phyloP scores from a whole-genome alignment of 139 green algal species.

The Ulvella scutata region DNA sequence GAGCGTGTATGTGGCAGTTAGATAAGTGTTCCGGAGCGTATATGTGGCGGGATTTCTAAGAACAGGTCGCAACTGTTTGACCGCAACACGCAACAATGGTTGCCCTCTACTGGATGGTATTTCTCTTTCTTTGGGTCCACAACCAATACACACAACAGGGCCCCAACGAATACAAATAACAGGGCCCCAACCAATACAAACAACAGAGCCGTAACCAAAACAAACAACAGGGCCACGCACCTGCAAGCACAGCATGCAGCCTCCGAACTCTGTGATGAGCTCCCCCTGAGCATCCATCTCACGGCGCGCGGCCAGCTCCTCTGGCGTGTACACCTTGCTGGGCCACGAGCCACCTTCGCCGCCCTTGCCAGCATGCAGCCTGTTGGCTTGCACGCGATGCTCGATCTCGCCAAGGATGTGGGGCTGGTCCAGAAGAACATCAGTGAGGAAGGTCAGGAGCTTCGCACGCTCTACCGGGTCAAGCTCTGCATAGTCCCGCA shows the following conservation, averaged over 20 bases:
- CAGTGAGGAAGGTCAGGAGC: neutral
- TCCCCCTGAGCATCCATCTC: neutral
- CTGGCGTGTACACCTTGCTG: neutral
- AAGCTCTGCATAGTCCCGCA: neutral
- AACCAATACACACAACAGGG: no score
- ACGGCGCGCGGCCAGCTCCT: neutral
- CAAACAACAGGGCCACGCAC: no score
- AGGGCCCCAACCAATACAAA: no score
- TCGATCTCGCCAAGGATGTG: neutral
- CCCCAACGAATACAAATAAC: no score
- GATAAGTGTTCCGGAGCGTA: no score
- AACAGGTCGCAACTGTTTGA: no score
- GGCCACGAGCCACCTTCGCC: neutral
- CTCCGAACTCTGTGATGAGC: neutral
- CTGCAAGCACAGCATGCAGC: neutral
- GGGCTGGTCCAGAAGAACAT: neutral
- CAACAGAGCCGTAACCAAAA: no score
- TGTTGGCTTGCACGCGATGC: neutral
- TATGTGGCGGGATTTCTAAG: no score
- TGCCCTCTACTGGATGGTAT: no score
- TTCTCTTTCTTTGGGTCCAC: no score
- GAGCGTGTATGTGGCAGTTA: no score
- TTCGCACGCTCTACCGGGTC: neutral
- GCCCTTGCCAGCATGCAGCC: neutral
- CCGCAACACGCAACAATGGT: no score